These are phyloP conservation scores for Apiospora marii DNA, from an alignment of 2,329 filamentous ascomycete genomes.

Conservation along the genomic window DNA sequence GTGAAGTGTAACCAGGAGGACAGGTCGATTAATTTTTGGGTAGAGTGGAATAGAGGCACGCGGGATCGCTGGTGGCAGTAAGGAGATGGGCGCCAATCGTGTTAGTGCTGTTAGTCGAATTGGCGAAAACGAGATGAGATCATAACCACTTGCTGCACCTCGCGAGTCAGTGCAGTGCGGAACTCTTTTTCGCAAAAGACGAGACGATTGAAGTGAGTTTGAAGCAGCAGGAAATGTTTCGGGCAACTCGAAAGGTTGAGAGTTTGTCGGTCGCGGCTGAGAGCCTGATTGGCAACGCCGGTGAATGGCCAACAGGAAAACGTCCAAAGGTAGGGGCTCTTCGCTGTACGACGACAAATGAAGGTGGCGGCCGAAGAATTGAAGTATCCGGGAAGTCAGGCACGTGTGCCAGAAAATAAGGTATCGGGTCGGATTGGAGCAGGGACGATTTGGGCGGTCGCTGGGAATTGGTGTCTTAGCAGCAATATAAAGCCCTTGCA, in stretches of 20 bases:
- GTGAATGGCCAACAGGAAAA: background rate
- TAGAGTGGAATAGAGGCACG: background rate
- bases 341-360: background rate
- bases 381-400: background rate
- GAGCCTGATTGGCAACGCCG: background rate
- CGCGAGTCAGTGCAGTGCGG: conserved; percentile 14
- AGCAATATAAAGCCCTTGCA: background rate
- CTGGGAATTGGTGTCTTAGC: background rate
- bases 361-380: background rate
- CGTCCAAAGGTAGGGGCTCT: background rate
- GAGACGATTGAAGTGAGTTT: background rate
- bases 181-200: conserved; percentile 2
- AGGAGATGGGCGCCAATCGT: background rate
- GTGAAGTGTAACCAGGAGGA: background rate
- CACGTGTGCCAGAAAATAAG: conserved; percentile 18
- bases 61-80: conserved; percentile 4
- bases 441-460: background rate
- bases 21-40: background rate
- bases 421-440: background rate
- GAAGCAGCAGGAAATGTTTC: background rate
- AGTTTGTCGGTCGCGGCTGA: background rate
- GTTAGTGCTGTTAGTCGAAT: background rate
- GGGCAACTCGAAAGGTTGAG: conserved; percentile 1
- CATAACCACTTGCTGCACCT: background rate
- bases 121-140: conserved; percentile 17